Evolutionary conservation across 768 basidiomycete species (phyloP).

Genomic region (Phaeotremella skinneri): DNA sequence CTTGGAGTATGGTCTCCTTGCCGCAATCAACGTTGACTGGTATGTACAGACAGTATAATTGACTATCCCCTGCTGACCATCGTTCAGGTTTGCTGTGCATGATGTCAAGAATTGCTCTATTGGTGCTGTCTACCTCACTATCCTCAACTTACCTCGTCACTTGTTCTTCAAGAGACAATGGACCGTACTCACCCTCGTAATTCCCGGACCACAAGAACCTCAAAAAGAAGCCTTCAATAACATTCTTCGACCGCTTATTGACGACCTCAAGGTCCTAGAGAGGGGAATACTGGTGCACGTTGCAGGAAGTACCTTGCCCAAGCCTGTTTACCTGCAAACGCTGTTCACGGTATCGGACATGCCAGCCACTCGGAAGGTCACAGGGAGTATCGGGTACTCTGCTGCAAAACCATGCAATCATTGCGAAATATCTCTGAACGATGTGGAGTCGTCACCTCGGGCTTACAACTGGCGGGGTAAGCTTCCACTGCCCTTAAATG

Average conservation of each 20-base stretch:
- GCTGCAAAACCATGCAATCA: too few species aligned
- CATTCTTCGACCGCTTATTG: constrained; percentile 1
- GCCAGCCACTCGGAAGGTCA: constrained; percentile 6
- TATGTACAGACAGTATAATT: too few species aligned
- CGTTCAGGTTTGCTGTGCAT: constrained; percentile 6
- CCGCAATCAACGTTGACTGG: too few species aligned
- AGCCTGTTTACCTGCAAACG: constrained; percentile 1
- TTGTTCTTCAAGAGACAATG: neutral
- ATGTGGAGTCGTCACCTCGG: too few species aligned
- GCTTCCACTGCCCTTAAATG: too few species aligned
- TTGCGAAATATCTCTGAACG: too few species aligned
- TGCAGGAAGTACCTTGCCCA: neutral
- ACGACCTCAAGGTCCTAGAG: neutral
- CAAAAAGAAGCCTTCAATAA: neutral
- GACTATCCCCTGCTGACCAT: neutral
- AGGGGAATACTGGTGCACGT: neutral
- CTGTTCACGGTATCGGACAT: neutral
- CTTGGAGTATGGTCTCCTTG: too few species aligned
- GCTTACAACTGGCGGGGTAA: too few species aligned
- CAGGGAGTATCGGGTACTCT: too few species aligned
- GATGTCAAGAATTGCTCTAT: constrained; percentile 6
- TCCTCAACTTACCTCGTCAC: constrained; percentile 5
- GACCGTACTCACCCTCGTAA: neutral
- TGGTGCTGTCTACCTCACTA: constrained; percentile 2
- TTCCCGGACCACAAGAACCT: constrained; percentile 2